phyloP scores from a whole-genome alignment of 768 basidiomycete species.

The Chiua virens region DNA sequence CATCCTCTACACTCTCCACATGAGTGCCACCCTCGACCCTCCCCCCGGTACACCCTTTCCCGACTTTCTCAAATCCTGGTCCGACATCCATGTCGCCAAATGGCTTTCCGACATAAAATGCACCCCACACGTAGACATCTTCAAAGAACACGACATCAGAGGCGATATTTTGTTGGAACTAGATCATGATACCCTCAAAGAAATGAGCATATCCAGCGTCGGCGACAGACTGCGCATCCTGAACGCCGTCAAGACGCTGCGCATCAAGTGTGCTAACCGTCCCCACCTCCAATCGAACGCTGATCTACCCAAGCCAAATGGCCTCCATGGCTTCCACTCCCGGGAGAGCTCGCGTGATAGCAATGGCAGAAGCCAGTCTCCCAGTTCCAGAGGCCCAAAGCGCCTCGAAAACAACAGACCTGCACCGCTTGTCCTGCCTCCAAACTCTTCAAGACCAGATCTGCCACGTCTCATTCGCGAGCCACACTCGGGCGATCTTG shows the following conservation, averaged over 20 bases:
- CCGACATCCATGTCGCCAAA: constrained; percentile 63
- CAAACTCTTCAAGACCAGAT: constrained; percentile 51
- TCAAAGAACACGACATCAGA: constrained; percentile 85
- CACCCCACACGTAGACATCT: constrained; percentile 60
- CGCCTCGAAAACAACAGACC: constrained; percentile 67
- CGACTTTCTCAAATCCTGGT: constrained; percentile 71
- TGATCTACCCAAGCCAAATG: constrained; percentile 9
- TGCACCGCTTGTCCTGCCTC: constrained; percentile 75
- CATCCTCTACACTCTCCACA: too few relatives aligned
- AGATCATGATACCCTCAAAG: constrained; percentile 82
- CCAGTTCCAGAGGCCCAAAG: constrained; percentile 38
- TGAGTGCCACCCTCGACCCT: constrained; percentile 47
- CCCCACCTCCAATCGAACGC: constrained; percentile 1
- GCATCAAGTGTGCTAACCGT: constrained; percentile 51
- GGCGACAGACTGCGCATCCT: constrained; percentile 90
- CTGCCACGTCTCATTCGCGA: constrained; percentile 76
- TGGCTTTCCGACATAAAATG: constrained; percentile 86
- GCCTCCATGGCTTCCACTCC: constrained; percentile 13
- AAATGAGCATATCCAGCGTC: constrained; percentile 87
- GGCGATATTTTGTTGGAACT: constrained; percentile 91
- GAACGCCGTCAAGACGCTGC: constrained; percentile 77
- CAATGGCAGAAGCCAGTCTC: constrained; percentile 18
- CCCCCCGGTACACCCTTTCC: constrained; percentile 58
- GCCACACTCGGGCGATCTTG: constrained; percentile 52
- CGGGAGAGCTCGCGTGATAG: constrained; percentile 23